These are phyloP conservation scores for Globisporangium canariense DNA, from an alignment of 352 stramenopile genomes.

Conservation along the genomic window DNA sequence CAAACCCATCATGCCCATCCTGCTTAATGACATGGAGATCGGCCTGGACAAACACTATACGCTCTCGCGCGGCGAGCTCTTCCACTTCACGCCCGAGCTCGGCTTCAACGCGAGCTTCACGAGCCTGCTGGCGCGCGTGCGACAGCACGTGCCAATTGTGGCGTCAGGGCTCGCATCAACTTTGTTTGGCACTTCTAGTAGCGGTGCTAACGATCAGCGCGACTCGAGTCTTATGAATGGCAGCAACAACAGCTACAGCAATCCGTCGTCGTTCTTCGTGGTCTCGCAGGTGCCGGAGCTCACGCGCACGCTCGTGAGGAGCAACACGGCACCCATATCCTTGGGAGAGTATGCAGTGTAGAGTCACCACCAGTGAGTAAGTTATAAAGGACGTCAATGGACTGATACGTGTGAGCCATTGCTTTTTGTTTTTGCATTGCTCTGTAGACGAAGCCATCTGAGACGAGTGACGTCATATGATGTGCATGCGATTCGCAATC, in stretches of 20 bases:
- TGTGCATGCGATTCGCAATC: no score
- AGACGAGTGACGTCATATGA: no score
- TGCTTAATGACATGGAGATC: conserved; percentile 77
- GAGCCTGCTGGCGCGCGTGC: conserved; percentile 42
- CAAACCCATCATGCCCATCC: conserved; percentile 62
- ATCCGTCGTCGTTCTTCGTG: conserved; percentile 2
- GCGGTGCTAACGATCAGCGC: not conserved
- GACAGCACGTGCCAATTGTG: conserved; percentile 30
- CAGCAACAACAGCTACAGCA: not conserved
- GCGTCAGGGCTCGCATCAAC: not conserved
- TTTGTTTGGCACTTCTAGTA: not conserved
- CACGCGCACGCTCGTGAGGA: not conserved
- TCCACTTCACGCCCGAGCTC: conserved; percentile 78
- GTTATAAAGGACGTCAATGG: no score
- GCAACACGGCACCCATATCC: not conserved
- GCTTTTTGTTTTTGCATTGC: no score
- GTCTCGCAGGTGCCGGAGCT: not conserved
- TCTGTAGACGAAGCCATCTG: no score
- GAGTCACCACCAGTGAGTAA: no score
- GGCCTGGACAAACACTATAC: conserved; percentile 75
- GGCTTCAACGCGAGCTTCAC: conserved; percentile 76
- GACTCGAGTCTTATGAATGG: not conserved
- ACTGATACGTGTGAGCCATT: no score
- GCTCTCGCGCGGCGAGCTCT: conserved; percentile 61
- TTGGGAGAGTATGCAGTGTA: no score